phyloP scores from a whole-genome alignment of 345 rosid genomes.

The Zanthoxylum bungeanum region DNA sequence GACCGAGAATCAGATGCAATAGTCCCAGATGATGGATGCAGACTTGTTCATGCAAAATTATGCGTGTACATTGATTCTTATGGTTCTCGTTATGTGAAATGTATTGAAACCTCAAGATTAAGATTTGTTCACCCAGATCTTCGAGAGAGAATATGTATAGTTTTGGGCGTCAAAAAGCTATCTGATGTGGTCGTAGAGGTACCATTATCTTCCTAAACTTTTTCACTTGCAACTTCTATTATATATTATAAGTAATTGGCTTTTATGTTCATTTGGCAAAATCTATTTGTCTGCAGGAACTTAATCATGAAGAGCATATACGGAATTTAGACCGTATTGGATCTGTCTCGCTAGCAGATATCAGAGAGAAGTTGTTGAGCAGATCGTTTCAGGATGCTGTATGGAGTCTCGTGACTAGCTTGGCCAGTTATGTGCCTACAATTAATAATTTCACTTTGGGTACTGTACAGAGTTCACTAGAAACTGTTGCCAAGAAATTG shows the following conservation, averaged over 20 bases:
- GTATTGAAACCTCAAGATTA: constrained; percentile 69
- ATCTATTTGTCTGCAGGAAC: constrained; percentile 48
- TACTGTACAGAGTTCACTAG: constrained; percentile 45
- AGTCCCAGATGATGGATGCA: constrained; percentile 91
- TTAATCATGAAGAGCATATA: constrained; percentile 46
- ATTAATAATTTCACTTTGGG: constrained; percentile 38
- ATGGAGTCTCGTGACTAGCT: constrained; percentile 50
- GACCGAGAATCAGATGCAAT: constrained; percentile 57
- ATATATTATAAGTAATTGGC: background rate
- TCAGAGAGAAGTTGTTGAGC: constrained; percentile 58
- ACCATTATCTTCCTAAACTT: constrained; percentile 9
- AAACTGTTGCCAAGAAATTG: constrained; percentile 55
- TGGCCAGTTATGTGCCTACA: constrained; percentile 29
- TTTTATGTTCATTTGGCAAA: constrained; percentile 9
- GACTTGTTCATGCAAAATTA: constrained; percentile 74
- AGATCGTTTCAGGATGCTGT: constrained; percentile 67
- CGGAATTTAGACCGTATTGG: constrained; percentile 58
- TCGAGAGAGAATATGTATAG: constrained; percentile 65
- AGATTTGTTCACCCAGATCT: constrained; percentile 79
- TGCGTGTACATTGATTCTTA: constrained; percentile 77
- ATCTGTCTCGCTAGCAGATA: constrained; percentile 44
- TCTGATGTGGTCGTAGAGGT: constrained; percentile 93
- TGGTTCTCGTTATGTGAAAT: constrained; percentile 72
- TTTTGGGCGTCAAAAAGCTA: constrained; percentile 72
- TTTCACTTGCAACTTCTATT: background rate